Base-by-base conservation (phyloP, 257 asterid species). In the Penstemon davidsonii region DNA sequence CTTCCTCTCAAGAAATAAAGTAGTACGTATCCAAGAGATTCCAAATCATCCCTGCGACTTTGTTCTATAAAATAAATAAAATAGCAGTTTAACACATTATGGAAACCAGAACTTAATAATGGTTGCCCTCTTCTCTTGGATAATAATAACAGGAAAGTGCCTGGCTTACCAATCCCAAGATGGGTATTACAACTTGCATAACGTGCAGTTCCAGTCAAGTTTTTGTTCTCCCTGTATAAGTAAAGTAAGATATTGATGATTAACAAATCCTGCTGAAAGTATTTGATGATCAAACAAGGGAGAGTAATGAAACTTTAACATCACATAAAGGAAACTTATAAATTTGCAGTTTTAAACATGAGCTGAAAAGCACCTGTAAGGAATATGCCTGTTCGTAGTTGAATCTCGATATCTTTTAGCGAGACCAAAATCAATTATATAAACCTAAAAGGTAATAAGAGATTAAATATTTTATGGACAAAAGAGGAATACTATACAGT, bases 111-210 rank as follows among this genome's bases (percentile, higher is more conserved):
- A 13, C 55, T 55, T 59, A 36, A 50, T 38, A 58, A 3, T 36
- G 50, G 15, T 8, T 5, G 8, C 44, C 70, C 43, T 62, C 54
- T 44, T 54, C 37, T 43, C 62, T 51, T 36, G 53, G 15, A 49
- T 3, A 10, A 37, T 25, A 73, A 53, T 40, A 59, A 69, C 68
- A 79, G 43, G 10, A 62, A 41, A 66, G 19, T 18, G 18, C 50
- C 44, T 25, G 8, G 60, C 87, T 70, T 73, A 92, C 98, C 98
- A 46, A 89, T 87, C 79, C 98, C 98, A 40, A 92, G 96, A 86
- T 92, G 98, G 69, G 98, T 92, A 73, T 92, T 92, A 79, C 96
- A 89, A 76, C 98, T 92, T 68, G 98, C 98, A 86, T 92, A 92
- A 52, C 98, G 96, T 25, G 98, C 98, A 53, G 98, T 92, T 76